Conservation (phyloP, 2,329 filamentous ascomycete genomes). For the Cladophialophora bantiana region DNA sequence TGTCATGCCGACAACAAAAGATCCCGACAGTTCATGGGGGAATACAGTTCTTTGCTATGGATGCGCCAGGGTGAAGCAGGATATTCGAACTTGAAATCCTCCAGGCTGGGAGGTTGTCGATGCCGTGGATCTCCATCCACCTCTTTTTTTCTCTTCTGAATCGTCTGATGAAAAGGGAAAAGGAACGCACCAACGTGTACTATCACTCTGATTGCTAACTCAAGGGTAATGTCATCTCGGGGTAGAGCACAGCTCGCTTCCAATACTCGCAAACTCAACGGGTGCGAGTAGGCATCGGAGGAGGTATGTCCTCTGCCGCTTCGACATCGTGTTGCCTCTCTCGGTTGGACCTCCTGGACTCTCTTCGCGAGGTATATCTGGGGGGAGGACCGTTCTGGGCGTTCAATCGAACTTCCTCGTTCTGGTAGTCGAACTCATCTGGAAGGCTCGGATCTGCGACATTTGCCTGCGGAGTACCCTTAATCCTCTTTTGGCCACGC, state of each 20-base stretch:
- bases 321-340: constrained; percentile 42
- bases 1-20: constrained; percentile 15
- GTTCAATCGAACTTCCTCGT: constrained; percentile 41
- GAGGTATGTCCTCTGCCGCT: constrained; percentile 30
- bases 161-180: constrained; percentile 2
- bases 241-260: neutral
- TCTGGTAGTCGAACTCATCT: constrained; percentile 39
- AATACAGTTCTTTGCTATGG: constrained; percentile 49
- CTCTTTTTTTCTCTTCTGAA: neutral
- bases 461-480: constrained; percentile 41
- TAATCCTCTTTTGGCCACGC: constrained; percentile 47
- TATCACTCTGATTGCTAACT: neutral
- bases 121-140: neutral
- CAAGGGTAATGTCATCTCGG: neutral
- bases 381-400: constrained; percentile 35
- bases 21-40: neutral
- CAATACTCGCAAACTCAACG: constrained; percentile 22
- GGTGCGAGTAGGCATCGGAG: constrained; percentile 37
- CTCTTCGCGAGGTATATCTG: constrained; percentile 40
- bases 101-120: neutral
- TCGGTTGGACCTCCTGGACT: constrained; percentile 39
- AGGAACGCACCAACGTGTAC: constrained; percentile 13
- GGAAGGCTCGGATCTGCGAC: constrained; percentile 47
- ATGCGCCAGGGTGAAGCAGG: constrained; percentile 50
- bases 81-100: constrained; percentile 29